Percentiles rank a stretch among this genome's conserved stretches.
phyloP scores from a whole-genome alignment of 2,329 filamentous ascomycete genomes.

The Cladosporium halotolerans region DNA sequence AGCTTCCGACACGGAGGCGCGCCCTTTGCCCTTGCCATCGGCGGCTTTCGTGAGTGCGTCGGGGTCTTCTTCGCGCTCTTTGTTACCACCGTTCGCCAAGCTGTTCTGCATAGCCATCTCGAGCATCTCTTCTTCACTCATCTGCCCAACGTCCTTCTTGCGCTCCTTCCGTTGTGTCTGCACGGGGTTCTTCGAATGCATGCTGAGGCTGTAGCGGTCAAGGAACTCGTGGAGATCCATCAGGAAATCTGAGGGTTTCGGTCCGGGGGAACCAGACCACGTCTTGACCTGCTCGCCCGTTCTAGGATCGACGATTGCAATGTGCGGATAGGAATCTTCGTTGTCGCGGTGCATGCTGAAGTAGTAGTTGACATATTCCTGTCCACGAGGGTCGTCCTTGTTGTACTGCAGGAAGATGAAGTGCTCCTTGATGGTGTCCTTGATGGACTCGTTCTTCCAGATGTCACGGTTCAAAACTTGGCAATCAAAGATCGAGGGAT shows the following conservation, averaged over 20 bases:
- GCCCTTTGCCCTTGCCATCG: constrained; percentile 18
- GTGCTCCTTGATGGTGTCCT: constrained; percentile 77
- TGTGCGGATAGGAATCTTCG: constrained; percentile 88
- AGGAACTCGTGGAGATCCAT: constrained; percentile 91
- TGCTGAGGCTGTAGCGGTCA: constrained; percentile 88
- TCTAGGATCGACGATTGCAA: constrained; percentile 88
- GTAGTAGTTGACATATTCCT: constrained; percentile 86
- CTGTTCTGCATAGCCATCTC: constrained; percentile 90
- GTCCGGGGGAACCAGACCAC: constrained; percentile 80
- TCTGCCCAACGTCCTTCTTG: constrained; percentile 68
- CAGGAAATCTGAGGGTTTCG: constrained; percentile 71
- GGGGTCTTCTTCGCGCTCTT: constrained; percentile 64
- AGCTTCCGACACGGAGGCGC: constrained; percentile 13
- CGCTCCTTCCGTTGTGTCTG: constrained; percentile 65
- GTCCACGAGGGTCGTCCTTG: constrained; percentile 72
- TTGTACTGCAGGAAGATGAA: constrained; percentile 95
- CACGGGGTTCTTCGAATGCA: constrained; percentile 87
- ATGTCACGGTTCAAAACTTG: constrained; percentile 90
- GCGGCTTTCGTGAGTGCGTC: constrained; percentile 71
- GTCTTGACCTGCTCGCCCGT: constrained; percentile 97
- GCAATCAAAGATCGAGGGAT: constrained; percentile 88
- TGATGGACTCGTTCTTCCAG: constrained; percentile 81
- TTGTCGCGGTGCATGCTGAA: constrained; percentile 67
- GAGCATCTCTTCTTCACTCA: constrained; percentile 97
- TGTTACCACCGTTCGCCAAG: constrained; percentile 51